Percentiles rank a stretch among this genome's conserved stretches.
These are phyloP conservation scores for Citrus maxima DNA, from an alignment of 345 rosid genomes.

Conservation along the genomic window DNA sequence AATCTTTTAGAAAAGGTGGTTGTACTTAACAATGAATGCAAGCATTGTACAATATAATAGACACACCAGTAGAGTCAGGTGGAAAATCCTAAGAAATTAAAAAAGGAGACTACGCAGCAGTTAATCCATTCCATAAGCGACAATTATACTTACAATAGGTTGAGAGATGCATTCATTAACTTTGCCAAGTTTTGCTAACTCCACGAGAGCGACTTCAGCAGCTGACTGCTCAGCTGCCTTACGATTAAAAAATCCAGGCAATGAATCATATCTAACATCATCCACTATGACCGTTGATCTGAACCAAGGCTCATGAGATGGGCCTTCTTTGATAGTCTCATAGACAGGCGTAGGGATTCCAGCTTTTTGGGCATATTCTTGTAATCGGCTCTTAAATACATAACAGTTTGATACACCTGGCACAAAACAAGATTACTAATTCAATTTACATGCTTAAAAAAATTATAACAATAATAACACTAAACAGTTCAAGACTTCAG, in stretches of 20 bases:
- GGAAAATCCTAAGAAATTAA: neutral
- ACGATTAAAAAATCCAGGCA: slow-evolving; percentile 85
- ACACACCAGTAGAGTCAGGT: neutral
- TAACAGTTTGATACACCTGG: slow-evolving; percentile 81
- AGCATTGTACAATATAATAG: neutral
- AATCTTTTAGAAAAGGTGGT: neutral
- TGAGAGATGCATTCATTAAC: slow-evolving; percentile 48
- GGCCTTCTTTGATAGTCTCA: slow-evolving; percentile 85
- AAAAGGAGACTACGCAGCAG: neutral
- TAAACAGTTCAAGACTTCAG: neutral
- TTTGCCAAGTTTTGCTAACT: slow-evolving; percentile 60
- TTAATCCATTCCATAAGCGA: neutral
- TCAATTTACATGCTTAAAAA: neutral
- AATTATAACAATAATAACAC: no score
- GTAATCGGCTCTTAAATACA: slow-evolving; percentile 79
- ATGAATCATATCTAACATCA: slow-evolving; percentile 62
- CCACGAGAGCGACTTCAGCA: slow-evolving; percentile 83
- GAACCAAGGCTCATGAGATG: slow-evolving; percentile 75
- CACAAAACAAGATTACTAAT: neutral
- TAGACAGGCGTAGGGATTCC: slow-evolving; percentile 73
- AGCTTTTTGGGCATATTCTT: slow-evolving; percentile 77
- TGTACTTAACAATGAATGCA: neutral
- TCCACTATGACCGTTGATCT: slow-evolving; percentile 64
- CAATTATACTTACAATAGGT: slow-evolving; percentile 66
- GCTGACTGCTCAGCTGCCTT: slow-evolving; percentile 98